Evolutionary conservation across 345 rosid species (phyloP).

Genomic region (Lumnitzera littorea): DNA sequence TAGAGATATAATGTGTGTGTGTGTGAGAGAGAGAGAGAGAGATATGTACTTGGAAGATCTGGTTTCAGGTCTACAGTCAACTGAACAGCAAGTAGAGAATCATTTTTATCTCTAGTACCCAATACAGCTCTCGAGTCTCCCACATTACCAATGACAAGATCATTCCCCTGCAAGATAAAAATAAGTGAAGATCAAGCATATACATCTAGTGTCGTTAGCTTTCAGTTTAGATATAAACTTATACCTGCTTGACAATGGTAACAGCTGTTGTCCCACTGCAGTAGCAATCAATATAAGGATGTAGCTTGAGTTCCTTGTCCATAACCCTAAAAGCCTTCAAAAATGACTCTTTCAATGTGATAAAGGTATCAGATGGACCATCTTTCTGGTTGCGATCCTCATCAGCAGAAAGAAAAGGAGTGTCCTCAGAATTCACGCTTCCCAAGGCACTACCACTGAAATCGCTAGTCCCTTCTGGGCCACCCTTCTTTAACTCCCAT

Average conservation of each 20-base stretch:
- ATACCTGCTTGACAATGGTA: conserved; percentile 29
- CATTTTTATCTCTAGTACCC: conserved; percentile 24
- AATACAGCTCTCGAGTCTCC: conserved; percentile 47
- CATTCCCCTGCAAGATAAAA: conserved; percentile 17
- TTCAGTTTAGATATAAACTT: neutral
- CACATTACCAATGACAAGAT: conserved; percentile 33
- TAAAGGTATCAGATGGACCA: conserved; percentile 47
- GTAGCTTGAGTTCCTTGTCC: conserved; percentile 88
- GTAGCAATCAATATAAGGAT: conserved; percentile 67
- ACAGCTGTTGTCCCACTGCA: conserved; percentile 99
- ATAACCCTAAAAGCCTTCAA: conserved; percentile 84
- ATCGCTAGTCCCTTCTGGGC: conserved; percentile 40
- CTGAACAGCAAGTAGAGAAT: conserved; percentile 33
- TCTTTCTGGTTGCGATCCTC: conserved; percentile 48
- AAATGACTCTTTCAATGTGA: conserved; percentile 68
- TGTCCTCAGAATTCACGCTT: conserved; percentile 49
- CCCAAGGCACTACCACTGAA: conserved; percentile 39
- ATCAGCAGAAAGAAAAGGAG: conserved; percentile 50
- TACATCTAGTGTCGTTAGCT: neutral
- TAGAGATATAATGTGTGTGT: too few species aligned
- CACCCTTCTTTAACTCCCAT: conserved; percentile 62
- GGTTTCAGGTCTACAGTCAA: conserved; percentile 44
- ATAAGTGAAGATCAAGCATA: neutral
- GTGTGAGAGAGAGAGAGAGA: neutral
- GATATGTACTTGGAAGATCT: conserved; percentile 31